phyloP scores from a whole-genome alignment of 345 rosid species.

The Excoecaria cochinchinensis region DNA sequence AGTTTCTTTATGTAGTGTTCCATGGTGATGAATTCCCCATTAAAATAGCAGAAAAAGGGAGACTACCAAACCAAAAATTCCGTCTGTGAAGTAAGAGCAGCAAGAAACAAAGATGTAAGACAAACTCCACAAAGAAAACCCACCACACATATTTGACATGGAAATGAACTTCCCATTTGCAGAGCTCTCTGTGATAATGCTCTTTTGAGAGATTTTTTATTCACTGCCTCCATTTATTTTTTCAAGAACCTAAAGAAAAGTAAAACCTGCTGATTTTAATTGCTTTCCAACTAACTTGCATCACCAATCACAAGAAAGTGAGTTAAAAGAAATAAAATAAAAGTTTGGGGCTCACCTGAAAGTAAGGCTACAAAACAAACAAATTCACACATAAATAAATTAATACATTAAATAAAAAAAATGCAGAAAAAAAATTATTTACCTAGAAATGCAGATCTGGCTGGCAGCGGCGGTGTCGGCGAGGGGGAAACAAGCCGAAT shows the following conservation, averaged over 20 bases:
- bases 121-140: constrained; percentile 89
- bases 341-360: constrained; percentile 9
- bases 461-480: no score
- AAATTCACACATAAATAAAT: no score
- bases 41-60: constrained; percentile 51
- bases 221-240: constrained; percentile 48
- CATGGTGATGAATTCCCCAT: constrained; percentile 44
- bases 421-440: no score
- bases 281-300: constrained; percentile 21
- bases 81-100: constrained; percentile 81
- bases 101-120: constrained; percentile 74
- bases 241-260: not conserved
- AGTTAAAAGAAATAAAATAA: not conserved
- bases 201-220: constrained; percentile 72
- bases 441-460: no score
- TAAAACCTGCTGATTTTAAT: constrained; percentile 4
- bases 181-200: constrained; percentile 77
- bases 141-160: constrained; percentile 87
- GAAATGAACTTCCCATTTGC: constrained; percentile 81
- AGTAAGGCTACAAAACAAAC: constrained; percentile 17
- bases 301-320: constrained; percentile 30
- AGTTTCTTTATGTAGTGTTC: no score
- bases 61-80: constrained; percentile 44
- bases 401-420: no score
- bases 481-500: no score